Percentiles rank a stretch among this genome's conserved stretches.
Evolutionary conservation across 805 yeast genomes (phyloP).

Genomic region (Nakazawaea wyomingensis): DNA sequence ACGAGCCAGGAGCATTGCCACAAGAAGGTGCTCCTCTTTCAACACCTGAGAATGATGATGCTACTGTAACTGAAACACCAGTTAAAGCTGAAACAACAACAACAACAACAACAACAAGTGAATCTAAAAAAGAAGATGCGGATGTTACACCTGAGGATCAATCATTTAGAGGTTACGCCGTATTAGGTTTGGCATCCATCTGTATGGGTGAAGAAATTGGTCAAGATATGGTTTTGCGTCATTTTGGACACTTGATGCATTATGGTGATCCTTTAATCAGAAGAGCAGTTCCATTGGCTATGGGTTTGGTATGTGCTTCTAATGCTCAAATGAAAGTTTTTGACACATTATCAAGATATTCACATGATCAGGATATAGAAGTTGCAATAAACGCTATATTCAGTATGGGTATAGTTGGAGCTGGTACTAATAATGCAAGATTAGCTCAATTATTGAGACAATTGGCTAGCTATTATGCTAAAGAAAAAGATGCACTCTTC

Average conservation of each 20-base stretch:
- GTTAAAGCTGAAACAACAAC: neutral
- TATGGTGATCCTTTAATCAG: slow-evolving; percentile 90
- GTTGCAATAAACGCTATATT: slow-evolving; percentile 94
- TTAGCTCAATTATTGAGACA: slow-evolving; percentile 93
- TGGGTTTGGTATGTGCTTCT: slow-evolving; percentile 90
- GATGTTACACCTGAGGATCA: slow-evolving; percentile 43
- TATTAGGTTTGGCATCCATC: slow-evolving; percentile 87
- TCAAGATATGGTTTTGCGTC: slow-evolving; percentile 94
- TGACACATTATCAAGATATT: slow-evolving; percentile 91
- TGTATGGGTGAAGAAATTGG: slow-evolving; percentile 99
- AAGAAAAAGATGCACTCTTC: slow-evolving; percentile 85
- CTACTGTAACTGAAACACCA: slow-evolving; percentile 14
- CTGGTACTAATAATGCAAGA: slow-evolving; percentile 98
- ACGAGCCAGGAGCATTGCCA: slow-evolving; percentile 30
- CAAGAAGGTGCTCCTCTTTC: slow-evolving; percentile 22
- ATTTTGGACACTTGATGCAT: slow-evolving; percentile 96
- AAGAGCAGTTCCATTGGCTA: slow-evolving; percentile 95
- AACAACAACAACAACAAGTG: slow-evolving; percentile 1
- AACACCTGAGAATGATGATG: slow-evolving; percentile 21
- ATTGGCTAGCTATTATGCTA: slow-evolving; percentile 86
- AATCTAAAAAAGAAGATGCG: slow-evolving; percentile 25
- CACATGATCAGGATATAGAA: slow-evolving; percentile 91
- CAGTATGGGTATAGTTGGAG: slow-evolving; percentile 97
- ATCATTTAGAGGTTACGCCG: slow-evolving; percentile 79
- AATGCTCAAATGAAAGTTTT: slow-evolving; percentile 96